phyloP scores from a whole-genome alignment of 345 rosid species.

The Hibiscus syriacus region DNA sequence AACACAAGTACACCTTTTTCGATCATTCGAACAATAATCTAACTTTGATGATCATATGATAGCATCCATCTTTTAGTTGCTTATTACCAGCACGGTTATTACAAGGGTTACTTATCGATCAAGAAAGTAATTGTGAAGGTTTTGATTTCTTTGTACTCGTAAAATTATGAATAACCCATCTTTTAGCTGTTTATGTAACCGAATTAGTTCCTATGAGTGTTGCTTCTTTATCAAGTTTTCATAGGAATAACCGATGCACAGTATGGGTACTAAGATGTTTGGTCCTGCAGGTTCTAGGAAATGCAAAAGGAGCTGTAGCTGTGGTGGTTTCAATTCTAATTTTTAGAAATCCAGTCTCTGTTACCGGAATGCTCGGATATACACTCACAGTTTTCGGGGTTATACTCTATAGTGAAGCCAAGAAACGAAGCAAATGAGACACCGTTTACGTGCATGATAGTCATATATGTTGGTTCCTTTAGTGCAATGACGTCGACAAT shows the following conservation, averaged over 20 bases:
- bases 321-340: constrained; percentile 93
- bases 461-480: neutral
- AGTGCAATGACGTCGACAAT: constrained; percentile 18
- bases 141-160: too few relatives aligned
- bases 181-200: neutral
- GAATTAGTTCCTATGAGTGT: neutral
- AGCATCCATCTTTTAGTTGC: neutral
- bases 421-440: constrained; percentile 75
- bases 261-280: neutral
- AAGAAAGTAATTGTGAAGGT: neutral
- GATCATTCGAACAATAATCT: neutral
- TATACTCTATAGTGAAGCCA: constrained; percentile 91
- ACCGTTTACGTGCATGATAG: neutral
- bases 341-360: constrained; percentile 92
- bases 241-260: neutral
- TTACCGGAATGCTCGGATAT: constrained; percentile 97
- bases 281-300: constrained; percentile 77
- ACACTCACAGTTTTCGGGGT: constrained; percentile 86
- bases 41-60: neutral
- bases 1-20: too few relatives aligned
- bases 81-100: neutral
- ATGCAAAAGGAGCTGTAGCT: constrained; percentile 98
- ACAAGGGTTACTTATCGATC: neutral
- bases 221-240: neutral
- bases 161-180: neutral